Conservation (phyloP, 2,329 filamentous ascomycete genomes). For the Xylariomycetidae sp. region DNA sequence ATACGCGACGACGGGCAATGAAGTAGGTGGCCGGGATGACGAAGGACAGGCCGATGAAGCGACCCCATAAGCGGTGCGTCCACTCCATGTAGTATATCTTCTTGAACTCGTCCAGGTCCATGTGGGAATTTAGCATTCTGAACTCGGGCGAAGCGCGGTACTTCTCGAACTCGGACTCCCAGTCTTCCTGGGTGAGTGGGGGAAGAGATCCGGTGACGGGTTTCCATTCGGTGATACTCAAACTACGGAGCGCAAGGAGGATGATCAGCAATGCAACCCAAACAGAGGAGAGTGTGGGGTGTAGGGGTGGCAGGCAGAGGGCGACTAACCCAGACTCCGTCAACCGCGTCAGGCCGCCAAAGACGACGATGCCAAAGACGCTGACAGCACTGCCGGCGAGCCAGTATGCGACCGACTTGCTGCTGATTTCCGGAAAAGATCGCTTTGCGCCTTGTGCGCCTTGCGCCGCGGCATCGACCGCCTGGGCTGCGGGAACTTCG, state of each 20-base stretch:
- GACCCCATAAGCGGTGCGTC: conserved; percentile 91
- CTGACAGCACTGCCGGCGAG: conserved; percentile 83
- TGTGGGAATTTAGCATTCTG: conserved; percentile 82
- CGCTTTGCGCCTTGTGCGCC: conserved; percentile 23
- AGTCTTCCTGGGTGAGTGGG: conserved; percentile 70
- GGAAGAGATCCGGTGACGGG: conserved; percentile 90
- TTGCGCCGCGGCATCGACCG: neutral
- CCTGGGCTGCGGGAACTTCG: too few species aligned
- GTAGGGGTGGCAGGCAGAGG: conserved; percentile 9
- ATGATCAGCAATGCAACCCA: too few species aligned
- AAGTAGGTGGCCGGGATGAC: conserved; percentile 86
- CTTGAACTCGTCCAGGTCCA: conserved; percentile 92
- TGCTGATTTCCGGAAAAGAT: conserved; percentile 54
- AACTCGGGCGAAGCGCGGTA: conserved; percentile 93
- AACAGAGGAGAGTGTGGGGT: too few species aligned
- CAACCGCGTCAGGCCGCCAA: conserved; percentile 85
- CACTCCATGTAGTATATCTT: conserved; percentile 99
- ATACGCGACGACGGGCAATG: conserved; percentile 71
- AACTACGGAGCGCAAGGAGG: conserved; percentile 49
- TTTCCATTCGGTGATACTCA: conserved; percentile 98
- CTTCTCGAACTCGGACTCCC: conserved; percentile 89
- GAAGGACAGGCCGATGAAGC: conserved; percentile 84
- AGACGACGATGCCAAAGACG: conserved; percentile 95
- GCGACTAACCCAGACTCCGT: conserved; percentile 81
- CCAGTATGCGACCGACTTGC: conserved; percentile 83